Evolutionary conservation across 1,284 basidiomycete genomes (phyloP).

Genomic region (Cutaneotrichosporon sp.): DNA sequence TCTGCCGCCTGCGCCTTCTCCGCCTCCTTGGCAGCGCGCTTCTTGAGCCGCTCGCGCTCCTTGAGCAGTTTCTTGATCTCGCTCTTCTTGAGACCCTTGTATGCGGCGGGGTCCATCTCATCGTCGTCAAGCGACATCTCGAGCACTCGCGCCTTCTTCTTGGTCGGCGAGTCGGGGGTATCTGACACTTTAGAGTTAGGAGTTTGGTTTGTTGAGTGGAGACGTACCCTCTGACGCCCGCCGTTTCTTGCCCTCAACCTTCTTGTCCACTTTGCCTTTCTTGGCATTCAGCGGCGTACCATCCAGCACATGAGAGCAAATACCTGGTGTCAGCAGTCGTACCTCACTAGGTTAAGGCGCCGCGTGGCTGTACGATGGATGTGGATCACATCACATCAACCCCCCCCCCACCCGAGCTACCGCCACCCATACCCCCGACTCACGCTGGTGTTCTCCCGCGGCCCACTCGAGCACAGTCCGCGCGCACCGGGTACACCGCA

Average conservation of each 20-base stretch:
- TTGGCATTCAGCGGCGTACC: slow-evolving; percentile 52
- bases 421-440: slow-evolving; percentile 31
- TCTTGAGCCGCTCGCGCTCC: slow-evolving; percentile 58
- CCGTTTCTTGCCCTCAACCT: slow-evolving; percentile 32
- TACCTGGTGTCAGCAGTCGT: slow-evolving; percentile 54
- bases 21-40: slow-evolving; percentile 65
- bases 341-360: not conserved
- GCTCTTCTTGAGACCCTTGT: slow-evolving; percentile 42
- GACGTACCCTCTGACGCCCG: slow-evolving; percentile 45
- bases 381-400: slow-evolving; percentile 3
- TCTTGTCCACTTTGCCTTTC: slow-evolving; percentile 60
- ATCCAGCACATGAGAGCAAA: slow-evolving; percentile 61
- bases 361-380: not conserved
- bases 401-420: not conserved
- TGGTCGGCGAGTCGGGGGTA: slow-evolving; percentile 25
- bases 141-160: slow-evolving; percentile 43
- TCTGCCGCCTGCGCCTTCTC: slow-evolving; percentile 55
- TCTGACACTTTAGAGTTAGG: slow-evolving; percentile 10
- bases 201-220: not conserved
- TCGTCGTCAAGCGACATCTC: slow-evolving; percentile 23
- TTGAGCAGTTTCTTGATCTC: slow-evolving; percentile 47
- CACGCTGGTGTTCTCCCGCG: slow-evolving; percentile 72
- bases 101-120: slow-evolving; percentile 27
- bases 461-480: slow-evolving; percentile 74
- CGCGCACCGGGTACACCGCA: slow-evolving; percentile 72